Base-by-base conservation (phyloP, 306 rosid genomes). In the Corylus americana region DNA sequence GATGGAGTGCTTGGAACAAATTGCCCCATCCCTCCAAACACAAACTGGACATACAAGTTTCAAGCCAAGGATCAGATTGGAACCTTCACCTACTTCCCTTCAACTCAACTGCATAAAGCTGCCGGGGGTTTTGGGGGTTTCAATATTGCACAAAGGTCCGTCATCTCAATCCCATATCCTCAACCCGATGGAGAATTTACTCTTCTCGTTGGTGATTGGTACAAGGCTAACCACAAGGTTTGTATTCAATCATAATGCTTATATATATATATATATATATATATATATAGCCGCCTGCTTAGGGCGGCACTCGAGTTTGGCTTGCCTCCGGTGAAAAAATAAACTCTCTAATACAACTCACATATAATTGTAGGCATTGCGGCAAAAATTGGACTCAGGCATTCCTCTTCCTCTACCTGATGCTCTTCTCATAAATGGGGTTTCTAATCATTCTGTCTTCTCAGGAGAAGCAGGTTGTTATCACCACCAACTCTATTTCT, bases 1-100 rank as follows among this genome's bases (percentile, higher is more conserved):
- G 97, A 94, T 74, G 98, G 98, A 35, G 95, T 91, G 7, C 75
- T 91, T 10, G 98, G 97, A 75, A 94, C 97, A 4, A 91, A 94
- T 74, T 94, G 98, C 63, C 91, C 98, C 1, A 92, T 94, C 20
- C 97, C 93, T 74, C 97, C 93, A 1, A 91, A 90, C 39, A 11
- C 89, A n/a, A 94, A 88, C 47, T 94, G 97, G 95, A 91, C 92
- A 44, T 94, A 92, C 90, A 87, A 85, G 77, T 92, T 94, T 79
- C 98, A 94, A 75, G 62, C 80, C 0, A 94, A 94, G 74, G 98
- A 94, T 80, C 98, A 92, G 85, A 82, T 94, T 31, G 98, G 98
- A 74, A 90, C 97, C 31, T 94, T 1, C 84, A 63, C 70, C 50
- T 94, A 92, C 80, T 91, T 91, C 79, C 97, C 95, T 74, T 83